Percentiles rank a stretch among this genome's conserved stretches.
phyloP scores from a whole-genome alignment of 1,139 yeast species.

The Chernovozyma sophiae-reginae region DNA sequence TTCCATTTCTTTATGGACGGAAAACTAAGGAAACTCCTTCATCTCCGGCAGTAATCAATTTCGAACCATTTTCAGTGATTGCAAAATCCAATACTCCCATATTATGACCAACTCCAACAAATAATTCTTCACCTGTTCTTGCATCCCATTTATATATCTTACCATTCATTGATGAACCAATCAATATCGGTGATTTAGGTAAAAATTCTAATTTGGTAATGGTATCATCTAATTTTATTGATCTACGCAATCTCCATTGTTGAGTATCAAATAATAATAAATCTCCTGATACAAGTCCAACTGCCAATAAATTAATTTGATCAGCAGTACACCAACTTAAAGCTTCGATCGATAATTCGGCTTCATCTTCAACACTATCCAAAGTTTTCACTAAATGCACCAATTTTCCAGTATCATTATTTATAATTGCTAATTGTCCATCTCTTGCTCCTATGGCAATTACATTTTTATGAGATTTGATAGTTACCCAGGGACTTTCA shows the following conservation, averaged over 20 bases:
- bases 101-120: constrained; percentile 85
- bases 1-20: constrained; percentile 11
- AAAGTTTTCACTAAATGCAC: constrained; percentile 63
- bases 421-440: constrained; percentile 75
- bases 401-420: constrained; percentile 67
- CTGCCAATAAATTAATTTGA: constrained; percentile 60
- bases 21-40: constrained; percentile 89
- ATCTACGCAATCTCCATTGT: constrained; percentile 81
- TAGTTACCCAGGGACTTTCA: constrained; percentile 84
- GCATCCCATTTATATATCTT: constrained; percentile 84
- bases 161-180: constrained; percentile 83
- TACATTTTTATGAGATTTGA: constrained; percentile 45
- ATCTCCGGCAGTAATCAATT: constrained; percentile 92
- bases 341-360: constrained; percentile 82
- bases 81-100: constrained; percentile 90
- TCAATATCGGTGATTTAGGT: constrained; percentile 49
- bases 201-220: constrained; percentile 76
- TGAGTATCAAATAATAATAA: constrained; percentile 74
- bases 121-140: constrained; percentile 72
- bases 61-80: constrained; percentile 55
- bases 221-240: constrained; percentile 70
- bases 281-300: constrained; percentile 88
- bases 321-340: constrained; percentile 72
- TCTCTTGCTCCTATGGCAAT: constrained; percentile 81
- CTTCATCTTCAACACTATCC: constrained; percentile 58